These are phyloP conservation scores for Neopestalotiopsis sp. DNA, from an alignment of 2,329 filamentous ascomycete species.

Conservation along the genomic window DNA sequence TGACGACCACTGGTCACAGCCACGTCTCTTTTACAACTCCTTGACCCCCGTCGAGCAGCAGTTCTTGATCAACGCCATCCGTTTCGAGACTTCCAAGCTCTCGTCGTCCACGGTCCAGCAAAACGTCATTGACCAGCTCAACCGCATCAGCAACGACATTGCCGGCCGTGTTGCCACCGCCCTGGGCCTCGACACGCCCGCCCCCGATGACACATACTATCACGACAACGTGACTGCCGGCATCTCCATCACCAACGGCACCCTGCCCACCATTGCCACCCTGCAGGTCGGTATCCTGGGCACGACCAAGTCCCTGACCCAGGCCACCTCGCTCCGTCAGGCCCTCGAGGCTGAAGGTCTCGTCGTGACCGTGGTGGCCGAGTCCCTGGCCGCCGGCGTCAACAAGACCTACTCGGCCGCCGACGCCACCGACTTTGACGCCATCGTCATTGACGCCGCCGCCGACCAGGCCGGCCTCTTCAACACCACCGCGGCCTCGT, in stretches of 20 bases:
- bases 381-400: constrained; percentile 58
- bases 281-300: constrained; percentile 69
- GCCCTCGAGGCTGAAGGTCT: constrained; percentile 57
- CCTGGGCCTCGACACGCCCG: constrained; percentile 63
- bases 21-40: constrained; percentile 77
- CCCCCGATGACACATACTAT: constrained; percentile 68
- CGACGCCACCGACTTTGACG: constrained; percentile 67
- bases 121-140: constrained; percentile 72
- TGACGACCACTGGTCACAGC: constrained; percentile 74
- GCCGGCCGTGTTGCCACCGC: constrained; percentile 67
- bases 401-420: constrained; percentile 69
- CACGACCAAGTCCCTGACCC: constrained; percentile 48
- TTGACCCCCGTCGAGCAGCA: constrained; percentile 69
- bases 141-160: constrained; percentile 70
- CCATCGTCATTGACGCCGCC: constrained; percentile 63
- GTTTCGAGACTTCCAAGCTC: constrained; percentile 71
- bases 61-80: constrained; percentile 74
- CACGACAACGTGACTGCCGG: constrained; percentile 69
- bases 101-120: constrained; percentile 61
- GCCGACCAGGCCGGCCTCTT: constrained; percentile 55
- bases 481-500: constrained; percentile 42
- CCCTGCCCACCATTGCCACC: constrained; percentile 64
- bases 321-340: constrained; percentile 55
- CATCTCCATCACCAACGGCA: constrained; percentile 63
- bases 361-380: constrained; percentile 63